A percentile compares a stretch with the other conserved stretches of the same genome.
Conservation (phyloP, 2,329 filamentous ascomycete species). For the Colletotrichum tanaceti region DNA sequence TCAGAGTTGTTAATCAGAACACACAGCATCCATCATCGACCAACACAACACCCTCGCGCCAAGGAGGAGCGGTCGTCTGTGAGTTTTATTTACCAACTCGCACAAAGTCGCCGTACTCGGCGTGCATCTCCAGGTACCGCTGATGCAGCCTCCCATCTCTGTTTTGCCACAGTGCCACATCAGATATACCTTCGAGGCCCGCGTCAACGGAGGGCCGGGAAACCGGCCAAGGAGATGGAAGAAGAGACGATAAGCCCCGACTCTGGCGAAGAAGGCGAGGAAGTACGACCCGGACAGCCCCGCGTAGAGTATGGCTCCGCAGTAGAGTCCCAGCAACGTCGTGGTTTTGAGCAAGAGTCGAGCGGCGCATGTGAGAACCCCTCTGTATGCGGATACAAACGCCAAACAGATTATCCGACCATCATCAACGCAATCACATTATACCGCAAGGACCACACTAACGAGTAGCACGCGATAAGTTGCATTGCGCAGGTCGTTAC, state of each 20-base stretch:
- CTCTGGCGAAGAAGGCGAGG: conserved; percentile 44
- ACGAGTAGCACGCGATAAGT: too few species aligned
- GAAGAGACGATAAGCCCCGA: conserved; percentile 42
- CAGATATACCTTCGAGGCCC: conserved; percentile 40
- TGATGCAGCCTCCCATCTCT: conserved; percentile 32
- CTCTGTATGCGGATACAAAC: too few species aligned
- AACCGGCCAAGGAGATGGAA: conserved; percentile 41
- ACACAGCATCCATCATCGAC: too few species aligned
- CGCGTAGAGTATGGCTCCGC: neutral
- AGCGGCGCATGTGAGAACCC: too few species aligned
- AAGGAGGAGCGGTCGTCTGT: too few species aligned
- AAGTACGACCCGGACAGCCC: conserved; percentile 33
- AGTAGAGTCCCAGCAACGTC: neutral
- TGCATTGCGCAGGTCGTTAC: too few species aligned
- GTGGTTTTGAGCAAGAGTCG: conserved; percentile 13
- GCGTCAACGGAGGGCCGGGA: conserved; percentile 39
- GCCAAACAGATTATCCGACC: too few species aligned
- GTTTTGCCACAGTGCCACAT: conserved; percentile 22
- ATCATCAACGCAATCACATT: too few species aligned
- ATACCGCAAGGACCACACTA: too few species aligned
- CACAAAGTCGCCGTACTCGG: conserved; percentile 40
- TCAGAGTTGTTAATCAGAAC: too few species aligned
- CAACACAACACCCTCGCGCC: too few species aligned
- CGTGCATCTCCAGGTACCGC: conserved; percentile 16
- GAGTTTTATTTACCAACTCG: conserved; percentile 37